Base-by-base conservation (phyloP, 345 rosid species). In the Leavenworthia alabamica region DNA sequence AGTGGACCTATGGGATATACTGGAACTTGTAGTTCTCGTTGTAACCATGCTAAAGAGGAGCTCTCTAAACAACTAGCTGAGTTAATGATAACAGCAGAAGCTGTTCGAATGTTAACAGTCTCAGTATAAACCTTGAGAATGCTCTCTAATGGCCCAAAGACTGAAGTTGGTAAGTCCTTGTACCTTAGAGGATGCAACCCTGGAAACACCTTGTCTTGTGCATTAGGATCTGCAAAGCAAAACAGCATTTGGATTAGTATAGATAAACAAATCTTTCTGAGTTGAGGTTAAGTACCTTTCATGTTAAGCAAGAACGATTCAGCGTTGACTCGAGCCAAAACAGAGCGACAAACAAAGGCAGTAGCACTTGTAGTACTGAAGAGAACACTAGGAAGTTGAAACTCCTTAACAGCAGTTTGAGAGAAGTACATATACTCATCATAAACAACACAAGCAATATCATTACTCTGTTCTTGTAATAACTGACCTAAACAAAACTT, bases 391-490 rank as follows among this genome's bases (percentile, higher is more conserved):
- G 77, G 77, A 56, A 73, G 23, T 35, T 67, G 73, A 57, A 68
- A 64, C 58, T 32, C 66, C 61, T 2, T 72, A 62, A n/a, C 70
- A 58, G 70, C 73, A 65, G 72, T 60, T 56, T 69, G 67, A 2
- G 83, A 60, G 29, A 77, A 84, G 64, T 67, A 68, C 83, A 80
- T 68, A 46, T 75, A 27, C 19, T 70, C 81, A 45, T 84, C 90
- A 41, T 82, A 81, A 28, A 89, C 55, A 9, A 89, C 45, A 56
- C 86, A 81, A 5, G 67, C 52, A 23, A 78, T 56, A 19, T 71
- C 62, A 27, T 60, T 78, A 22, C 59, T 47, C 24, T 59, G 62
- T 20, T n/a, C 37, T 9, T 80, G 52, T 26, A 73, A 14, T 15
- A 80, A 40, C 12, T 51, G 54, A 19, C 55, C 15, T 69, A 82